These are phyloP conservation scores for Metschnikowia amazonensis DNA, from an alignment of 805 yeast species.

Conservation along the genomic window DNA sequence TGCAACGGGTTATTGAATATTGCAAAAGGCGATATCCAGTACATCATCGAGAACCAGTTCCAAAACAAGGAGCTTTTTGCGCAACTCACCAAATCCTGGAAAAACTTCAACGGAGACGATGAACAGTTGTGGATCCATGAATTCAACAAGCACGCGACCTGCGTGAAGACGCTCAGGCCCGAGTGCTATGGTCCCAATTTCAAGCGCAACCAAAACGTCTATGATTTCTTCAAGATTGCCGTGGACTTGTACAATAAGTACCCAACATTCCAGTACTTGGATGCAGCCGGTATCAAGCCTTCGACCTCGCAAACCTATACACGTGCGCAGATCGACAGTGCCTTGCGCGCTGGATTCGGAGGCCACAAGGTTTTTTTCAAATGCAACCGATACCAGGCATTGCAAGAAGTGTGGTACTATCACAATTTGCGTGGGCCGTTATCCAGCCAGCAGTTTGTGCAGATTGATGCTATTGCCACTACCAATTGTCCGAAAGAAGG, in stretches of 20 bases:
- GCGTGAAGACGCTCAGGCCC: constrained; percentile 37
- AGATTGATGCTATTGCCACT: constrained; percentile 54
- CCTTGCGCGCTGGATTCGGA: constrained; percentile 30
- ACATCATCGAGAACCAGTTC: constrained; percentile 26
- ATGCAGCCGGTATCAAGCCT: constrained; percentile 35
- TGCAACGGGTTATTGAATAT: constrained; percentile 33
- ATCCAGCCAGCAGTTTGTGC: constrained; percentile 34
- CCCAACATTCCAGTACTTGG: constrained; percentile 36
- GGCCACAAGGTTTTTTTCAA: constrained; percentile 33
- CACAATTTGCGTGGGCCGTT: constrained; percentile 25
- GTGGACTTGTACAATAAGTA: constrained; percentile 30
- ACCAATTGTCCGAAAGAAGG: constrained; percentile 68
- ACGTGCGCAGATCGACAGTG: constrained; percentile 27
- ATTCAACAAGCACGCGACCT: constrained; percentile 43
- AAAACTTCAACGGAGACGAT: constrained; percentile 31
- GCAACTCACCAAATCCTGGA: constrained; percentile 25
- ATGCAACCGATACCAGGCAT: constrained; percentile 23
- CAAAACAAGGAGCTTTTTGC: constrained; percentile 24
- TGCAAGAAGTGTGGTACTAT: constrained; percentile 27
- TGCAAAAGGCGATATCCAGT: constrained; percentile 19
- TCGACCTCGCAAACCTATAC: constrained; percentile 31
- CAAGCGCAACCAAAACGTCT: constrained; percentile 22
- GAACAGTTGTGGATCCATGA: constrained; percentile 40
- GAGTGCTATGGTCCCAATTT: constrained; percentile 28
- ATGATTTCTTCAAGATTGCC: constrained; percentile 30